Conservation (phyloP, 352 stramenopile genomes). For the Phytophthora tentaculata region DNA sequence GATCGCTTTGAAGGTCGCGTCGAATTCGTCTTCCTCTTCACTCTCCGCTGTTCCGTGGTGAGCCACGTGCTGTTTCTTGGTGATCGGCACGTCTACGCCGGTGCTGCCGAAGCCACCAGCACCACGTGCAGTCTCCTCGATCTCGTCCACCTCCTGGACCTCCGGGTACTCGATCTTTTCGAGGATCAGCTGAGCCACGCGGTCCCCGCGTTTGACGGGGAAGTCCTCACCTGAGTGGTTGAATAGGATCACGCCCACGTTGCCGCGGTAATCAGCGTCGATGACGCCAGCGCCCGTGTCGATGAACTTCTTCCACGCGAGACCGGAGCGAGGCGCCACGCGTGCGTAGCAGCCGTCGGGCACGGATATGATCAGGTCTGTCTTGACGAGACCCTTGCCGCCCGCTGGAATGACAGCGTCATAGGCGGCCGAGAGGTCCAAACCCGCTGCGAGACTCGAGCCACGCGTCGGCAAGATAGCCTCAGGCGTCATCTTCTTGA, state of each 20-base stretch:
- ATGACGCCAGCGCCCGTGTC: conserved; percentile 98
- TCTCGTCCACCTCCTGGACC: conserved; percentile 93
- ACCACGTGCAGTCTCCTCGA: conserved; percentile 95
- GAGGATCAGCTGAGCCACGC: conserved; percentile 98
- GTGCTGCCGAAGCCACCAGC: conserved; percentile 97
- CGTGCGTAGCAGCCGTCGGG: conserved; percentile 95
- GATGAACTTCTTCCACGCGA: conserved; percentile 98
- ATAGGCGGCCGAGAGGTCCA: conserved; percentile 88
- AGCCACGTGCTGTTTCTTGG: conserved; percentile 54
- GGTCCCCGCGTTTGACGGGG: conserved; percentile 93
- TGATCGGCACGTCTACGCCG: conserved; percentile 69
- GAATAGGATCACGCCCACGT: conserved; percentile 99
- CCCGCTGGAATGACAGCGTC: conserved; percentile 90
- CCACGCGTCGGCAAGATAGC: conserved; percentile 84
- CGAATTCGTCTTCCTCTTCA: conserved; percentile 20
- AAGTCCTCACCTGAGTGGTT: conserved; percentile 97
- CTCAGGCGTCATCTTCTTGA: conserved; percentile 86
- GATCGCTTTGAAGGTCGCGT: conserved; percentile 47
- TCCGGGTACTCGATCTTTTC: conserved; percentile 94
- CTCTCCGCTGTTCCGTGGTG: conserved; percentile 6
- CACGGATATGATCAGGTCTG: conserved; percentile 96
- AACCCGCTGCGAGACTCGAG: conserved; percentile 78
- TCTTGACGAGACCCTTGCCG: conserved; percentile 96
- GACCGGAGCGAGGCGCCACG: conserved; percentile 92
- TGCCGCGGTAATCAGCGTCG: conserved; percentile 97